Conservation (phyloP, 2,329 filamentous ascomycete genomes). For the Pseudocercospora ulei region DNA sequence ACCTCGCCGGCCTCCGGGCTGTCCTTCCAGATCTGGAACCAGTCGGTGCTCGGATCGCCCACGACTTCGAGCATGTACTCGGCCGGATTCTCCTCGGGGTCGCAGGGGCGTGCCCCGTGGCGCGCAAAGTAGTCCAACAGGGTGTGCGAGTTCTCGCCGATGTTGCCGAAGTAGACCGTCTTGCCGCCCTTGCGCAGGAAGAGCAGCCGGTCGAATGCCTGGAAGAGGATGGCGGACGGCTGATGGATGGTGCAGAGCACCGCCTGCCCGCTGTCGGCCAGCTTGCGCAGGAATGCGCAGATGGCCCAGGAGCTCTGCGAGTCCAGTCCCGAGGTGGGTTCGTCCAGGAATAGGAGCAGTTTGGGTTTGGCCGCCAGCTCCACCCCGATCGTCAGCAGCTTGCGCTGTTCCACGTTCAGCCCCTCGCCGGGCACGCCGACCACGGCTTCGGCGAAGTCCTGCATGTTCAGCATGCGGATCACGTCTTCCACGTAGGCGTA, state of each 20-base stretch:
- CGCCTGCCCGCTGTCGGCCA: conserved; percentile 79
- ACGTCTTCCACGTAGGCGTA: conserved; percentile 80
- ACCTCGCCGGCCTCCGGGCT: conserved; percentile 41
- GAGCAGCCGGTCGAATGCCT: conserved; percentile 73
- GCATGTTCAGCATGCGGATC: conserved; percentile 83
- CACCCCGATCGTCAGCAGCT: conserved; percentile 86
- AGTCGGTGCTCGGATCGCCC: conserved; percentile 44
- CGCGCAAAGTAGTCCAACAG: conserved; percentile 68
- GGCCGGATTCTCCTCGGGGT: conserved; percentile 62
- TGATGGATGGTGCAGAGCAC: conserved; percentile 97
- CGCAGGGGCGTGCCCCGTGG: conserved; percentile 57
- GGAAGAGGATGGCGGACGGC: conserved; percentile 89
- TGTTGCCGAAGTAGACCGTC: conserved; percentile 73
- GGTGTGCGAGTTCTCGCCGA: conserved; percentile 59
- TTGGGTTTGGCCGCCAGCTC: conserved; percentile 87
- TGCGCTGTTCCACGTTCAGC: conserved; percentile 58
- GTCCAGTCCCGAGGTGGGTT: conserved; percentile 89
- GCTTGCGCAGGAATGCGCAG: conserved; percentile 73
- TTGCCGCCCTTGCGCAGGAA: conserved; percentile 66
- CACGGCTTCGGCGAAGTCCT: conserved; percentile 78
- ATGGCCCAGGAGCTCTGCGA: conserved; percentile 92
- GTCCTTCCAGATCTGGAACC: conserved; percentile 43
- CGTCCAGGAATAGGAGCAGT: conserved; percentile 82
- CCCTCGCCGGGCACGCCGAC: conserved; percentile 86
- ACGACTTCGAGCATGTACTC: conserved; percentile 64